These are phyloP conservation scores for Lupinus albus DNA, from an alignment of 306 rosid species.

Conservation along the genomic window DNA sequence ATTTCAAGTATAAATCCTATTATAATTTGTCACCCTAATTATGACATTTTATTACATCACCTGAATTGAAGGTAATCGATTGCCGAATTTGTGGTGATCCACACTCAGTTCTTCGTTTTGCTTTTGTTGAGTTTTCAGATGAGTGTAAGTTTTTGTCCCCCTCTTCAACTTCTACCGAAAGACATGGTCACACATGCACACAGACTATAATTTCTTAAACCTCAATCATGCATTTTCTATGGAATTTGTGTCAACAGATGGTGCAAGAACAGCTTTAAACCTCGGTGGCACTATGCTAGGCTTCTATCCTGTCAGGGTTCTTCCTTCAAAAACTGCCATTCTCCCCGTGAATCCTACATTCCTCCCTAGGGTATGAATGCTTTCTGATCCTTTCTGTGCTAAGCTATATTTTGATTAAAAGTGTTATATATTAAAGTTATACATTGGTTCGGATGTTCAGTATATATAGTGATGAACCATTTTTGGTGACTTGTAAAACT, in stretches of 20 bases:
- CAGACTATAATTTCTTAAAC: slow-evolving; percentile 1
- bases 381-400: slow-evolving; percentile 24
- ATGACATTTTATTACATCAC: slow-evolving; percentile 26
- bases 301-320: slow-evolving; percentile 89
- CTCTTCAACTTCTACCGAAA: background rate
- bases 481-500: too few species aligned
- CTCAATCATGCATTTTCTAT: slow-evolving; percentile 32
- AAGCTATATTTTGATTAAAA: slow-evolving; percentile 22
- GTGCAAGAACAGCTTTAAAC: slow-evolving; percentile 82
- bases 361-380: slow-evolving; percentile 80
- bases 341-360: slow-evolving; percentile 98
- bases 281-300: slow-evolving; percentile 97
- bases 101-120: slow-evolving; percentile 96
- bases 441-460: too few species aligned
- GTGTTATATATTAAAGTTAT: too few species aligned
- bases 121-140: slow-evolving; percentile 96
- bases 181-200: background rate
- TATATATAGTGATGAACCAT: too few species aligned
- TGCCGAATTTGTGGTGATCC: slow-evolving; percentile 98
- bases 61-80: slow-evolving; percentile 78
- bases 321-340: slow-evolving; percentile 97
- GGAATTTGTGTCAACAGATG: slow-evolving; percentile 61
- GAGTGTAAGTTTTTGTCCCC: slow-evolving; percentile 67
- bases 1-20: background rate
- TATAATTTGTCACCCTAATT: background rate